Evolutionary conservation across 305 asterid species (phyloP).

Genomic region (Ilex paraguariensis): DNA sequence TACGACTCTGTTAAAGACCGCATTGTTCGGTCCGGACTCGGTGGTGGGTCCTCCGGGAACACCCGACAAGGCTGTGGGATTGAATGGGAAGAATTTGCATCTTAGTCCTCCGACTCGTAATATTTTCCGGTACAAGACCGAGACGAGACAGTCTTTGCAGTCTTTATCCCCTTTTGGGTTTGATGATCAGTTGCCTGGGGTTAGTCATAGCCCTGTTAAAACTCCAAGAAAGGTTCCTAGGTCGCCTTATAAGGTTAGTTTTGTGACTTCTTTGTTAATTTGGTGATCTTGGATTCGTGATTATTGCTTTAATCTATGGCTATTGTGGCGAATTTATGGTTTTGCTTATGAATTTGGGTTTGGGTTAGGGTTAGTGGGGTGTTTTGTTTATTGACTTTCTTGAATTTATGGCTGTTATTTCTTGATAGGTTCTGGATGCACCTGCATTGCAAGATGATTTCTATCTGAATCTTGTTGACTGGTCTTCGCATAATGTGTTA

Average conservation of each 20-base stretch:
- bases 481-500: slow-evolving; percentile 82
- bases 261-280: not conserved
- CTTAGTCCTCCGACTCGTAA: slow-evolving; percentile 57
- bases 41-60: slow-evolving; percentile 39
- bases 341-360: not conserved
- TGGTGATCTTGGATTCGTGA: not conserved
- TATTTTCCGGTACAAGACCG: slow-evolving; percentile 78
- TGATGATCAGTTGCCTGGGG: slow-evolving; percentile 72
- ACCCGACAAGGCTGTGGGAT: slow-evolving; percentile 45
- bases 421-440: slow-evolving; percentile 77
- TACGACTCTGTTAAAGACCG: slow-evolving; percentile 53
- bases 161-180: slow-evolving; percentile 68
- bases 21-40: slow-evolving; percentile 64
- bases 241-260: slow-evolving; percentile 66
- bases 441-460: slow-evolving; percentile 92
- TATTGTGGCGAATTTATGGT: not conserved
- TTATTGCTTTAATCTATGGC: not conserved
- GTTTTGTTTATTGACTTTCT: slow-evolving; percentile 3
- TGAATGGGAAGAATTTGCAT: slow-evolving; percentile 25
- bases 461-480: slow-evolving; percentile 87
- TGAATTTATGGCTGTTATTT: slow-evolving; percentile 1
- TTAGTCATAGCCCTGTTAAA: slow-evolving; percentile 61
- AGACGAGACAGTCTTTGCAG: slow-evolving; percentile 52
- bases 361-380: not conserved
- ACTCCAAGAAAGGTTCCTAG: slow-evolving; percentile 74